Conservation (phyloP, 1,284 basidiomycete genomes). For the Termitomyces sp. region DNA sequence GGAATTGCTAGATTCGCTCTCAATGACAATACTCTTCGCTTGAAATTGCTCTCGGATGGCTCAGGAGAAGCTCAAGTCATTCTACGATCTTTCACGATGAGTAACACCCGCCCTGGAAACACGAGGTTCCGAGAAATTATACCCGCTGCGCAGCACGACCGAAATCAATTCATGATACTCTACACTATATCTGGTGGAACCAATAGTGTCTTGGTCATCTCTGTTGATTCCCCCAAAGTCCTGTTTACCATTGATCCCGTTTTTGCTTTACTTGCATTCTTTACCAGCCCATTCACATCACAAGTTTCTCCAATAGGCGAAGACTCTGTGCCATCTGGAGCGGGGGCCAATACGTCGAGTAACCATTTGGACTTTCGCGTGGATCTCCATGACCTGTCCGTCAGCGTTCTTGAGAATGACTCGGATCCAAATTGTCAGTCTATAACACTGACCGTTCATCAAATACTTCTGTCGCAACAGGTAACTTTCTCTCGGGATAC, state of each 20-base stretch:
- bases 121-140: slow-evolving; percentile 95
- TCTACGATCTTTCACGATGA: slow-evolving; percentile 87
- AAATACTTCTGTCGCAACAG: slow-evolving; percentile 91
- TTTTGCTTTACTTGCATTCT: slow-evolving; percentile 85
- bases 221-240: slow-evolving; percentile 90
- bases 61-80: slow-evolving; percentile 85
- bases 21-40: slow-evolving; percentile 73
- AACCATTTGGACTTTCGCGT: slow-evolving; percentile 63
- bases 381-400: slow-evolving; percentile 88
- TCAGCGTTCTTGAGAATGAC: slow-evolving; percentile 89
- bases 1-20: slow-evolving; percentile 87
- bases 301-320: slow-evolving; percentile 9
- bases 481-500: slow-evolving; percentile 33
- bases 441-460: slow-evolving; percentile 81
- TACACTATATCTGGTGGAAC: slow-evolving; percentile 72
- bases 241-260: slow-evolving; percentile 94
- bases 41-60: slow-evolving; percentile 83
- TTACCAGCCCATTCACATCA: slow-evolving; percentile 57
- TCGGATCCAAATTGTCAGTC: slow-evolving; percentile 79
- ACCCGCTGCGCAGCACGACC: slow-evolving; percentile 83
- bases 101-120: slow-evolving; percentile 78
- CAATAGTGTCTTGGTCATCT: slow-evolving; percentile 66
- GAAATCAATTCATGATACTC: slow-evolving; percentile 94
- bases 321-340: slow-evolving; percentile 5
- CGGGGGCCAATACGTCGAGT: slow-evolving; percentile 5